Evolutionary conservation across 352 stramenopile genomes (phyloP), one percentile per base, ranked within the genome.

Genomic region (Phytopythium litorale): DNA sequence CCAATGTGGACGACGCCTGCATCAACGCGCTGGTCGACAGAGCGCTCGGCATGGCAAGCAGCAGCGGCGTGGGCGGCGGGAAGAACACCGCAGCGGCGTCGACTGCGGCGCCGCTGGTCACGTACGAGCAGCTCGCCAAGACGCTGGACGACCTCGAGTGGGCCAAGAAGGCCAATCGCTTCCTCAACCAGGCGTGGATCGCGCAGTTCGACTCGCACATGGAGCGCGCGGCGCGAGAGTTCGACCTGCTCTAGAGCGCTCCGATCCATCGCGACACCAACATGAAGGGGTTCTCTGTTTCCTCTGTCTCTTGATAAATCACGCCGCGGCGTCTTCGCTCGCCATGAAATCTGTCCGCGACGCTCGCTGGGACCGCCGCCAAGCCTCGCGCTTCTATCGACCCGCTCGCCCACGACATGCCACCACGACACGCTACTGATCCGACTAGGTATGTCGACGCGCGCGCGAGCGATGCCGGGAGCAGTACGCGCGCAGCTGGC

Each of bases 161-260:
- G 76, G 65, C 65, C 46, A 89, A 82, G 62, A 87, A 84, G 48
- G 62, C 82, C 3, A 95, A 95, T 50, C 79, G 79, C 13, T 95
- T 94, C 46, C 69, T 95, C 6, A 81, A 92, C 46, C 79, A 79
- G 43, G 87, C 78, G 42, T 95, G 82, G 87, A 68, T 95, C 30
- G 64, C 70, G 16, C 87, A 93, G 58, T 95, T 93, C 52, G 84
- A 95, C 61, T 80, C 79, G 50, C 87, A 95, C 49, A 67, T 95
- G 52, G 84, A 95, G 49, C 75, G 79, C 23, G 81, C 82, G 1
- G 71, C 76, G 35, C 81, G 82, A 15, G 84, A 91, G 43, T 91
- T 87, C 52, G 80, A 91, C 45, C 59, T 91, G 48, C 65, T 93
- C 2, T 60, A 50, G 16, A 15, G 16, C n/a, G 5, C 15, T 16